Base-by-base conservation (phyloP, 192 early-diverging fungal species). In the Dimargaris xerosporica region DNA sequence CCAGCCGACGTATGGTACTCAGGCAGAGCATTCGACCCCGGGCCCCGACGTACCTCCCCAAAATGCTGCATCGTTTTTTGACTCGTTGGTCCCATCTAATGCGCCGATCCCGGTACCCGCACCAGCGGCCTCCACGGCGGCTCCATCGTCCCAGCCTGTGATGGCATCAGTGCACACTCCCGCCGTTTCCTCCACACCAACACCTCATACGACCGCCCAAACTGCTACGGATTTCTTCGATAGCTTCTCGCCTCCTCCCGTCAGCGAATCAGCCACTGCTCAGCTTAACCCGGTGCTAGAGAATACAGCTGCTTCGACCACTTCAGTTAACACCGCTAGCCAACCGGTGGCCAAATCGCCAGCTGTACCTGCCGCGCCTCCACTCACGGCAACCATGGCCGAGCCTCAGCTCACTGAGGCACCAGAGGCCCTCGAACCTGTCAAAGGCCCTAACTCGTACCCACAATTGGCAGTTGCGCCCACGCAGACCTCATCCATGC, bases 221-320 rank as follows among this genome's bases (percentile, higher is more conserved):
- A 21, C 47, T 31, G 56, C 56, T 29, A 39, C 41, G 12, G 56
- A 59, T 23, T 59, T 59, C 23, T 59, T 59, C 41, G 56, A 59
- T 45, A 17, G 44, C n/a, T n/a, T n/a, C n/a, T n/a, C n/a, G n/a
- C n/a, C n/a, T n/a, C n/a, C 9, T 45, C 44, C 44, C 44, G 44
- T 9, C 44, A 45, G 10, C 44, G 44, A 45, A 16, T 9, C 17
- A 45, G 44, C 44, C 44, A 16, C 9, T 45, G 44, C 44, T 16
- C 17, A 9, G 16, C 44, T 16, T 16, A 45, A 45, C 44, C 9
- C 44, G 9, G 16, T 16, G 16, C 10, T 45, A 16, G 44, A n/a
- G n/a, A n/a, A n/a, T n/a, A n/a, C n/a, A n/a, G n/a, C n/a, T n/a
- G n/a, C n/a, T n/a, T n/a, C n/a, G n/a, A n/a, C n/a, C n/a, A n/a